Evolutionary conservation across 2,329 filamentous ascomycete genomes (phyloP).

Genomic region (Dothiorella sarmentorum): DNA sequence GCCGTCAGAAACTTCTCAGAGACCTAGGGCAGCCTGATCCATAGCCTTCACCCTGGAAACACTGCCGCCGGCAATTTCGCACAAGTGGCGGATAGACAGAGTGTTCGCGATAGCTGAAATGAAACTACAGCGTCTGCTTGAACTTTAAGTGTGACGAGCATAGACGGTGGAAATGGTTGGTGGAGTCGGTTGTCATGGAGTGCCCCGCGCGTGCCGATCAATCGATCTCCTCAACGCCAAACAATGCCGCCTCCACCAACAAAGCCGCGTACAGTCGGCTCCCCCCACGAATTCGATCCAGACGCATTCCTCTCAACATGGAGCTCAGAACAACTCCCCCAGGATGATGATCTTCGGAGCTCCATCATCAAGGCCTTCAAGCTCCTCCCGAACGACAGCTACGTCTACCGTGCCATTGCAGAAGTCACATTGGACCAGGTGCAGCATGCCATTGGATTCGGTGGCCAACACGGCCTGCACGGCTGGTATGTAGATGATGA

Average conservation of each 20-base stretch:
- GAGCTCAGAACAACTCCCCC: conserved; percentile 34
- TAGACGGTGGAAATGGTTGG: too few relatives aligned
- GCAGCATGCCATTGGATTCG: conserved; percentile 48
- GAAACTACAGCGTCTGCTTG: too few relatives aligned
- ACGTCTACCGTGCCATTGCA: conserved; percentile 51
- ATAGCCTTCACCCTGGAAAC: too few relatives aligned
- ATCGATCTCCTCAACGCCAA: conserved; percentile 7
- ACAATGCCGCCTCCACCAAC: conserved; percentile 13
- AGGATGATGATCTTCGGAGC: conserved; percentile 44
- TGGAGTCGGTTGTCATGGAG: too few relatives aligned
- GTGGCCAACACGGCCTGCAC: conserved; percentile 46
- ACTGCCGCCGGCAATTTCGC: too few relatives aligned
- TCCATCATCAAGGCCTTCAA: conserved; percentile 49
- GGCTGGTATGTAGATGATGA: conserved; percentile 49
- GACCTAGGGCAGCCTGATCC: too few relatives aligned
- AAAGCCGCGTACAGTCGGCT: conserved; percentile 7
- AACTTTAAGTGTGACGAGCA: too few relatives aligned
- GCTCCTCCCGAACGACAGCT: conserved; percentile 44
- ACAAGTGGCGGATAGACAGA: too few relatives aligned
- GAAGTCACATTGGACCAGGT: conserved; percentile 50
- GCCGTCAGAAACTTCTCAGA: too few relatives aligned
- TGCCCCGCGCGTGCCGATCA: neutral
- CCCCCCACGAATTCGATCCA: conserved; percentile 40
- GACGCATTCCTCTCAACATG: conserved; percentile 45
- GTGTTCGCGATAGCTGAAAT: too few relatives aligned